Evolutionary conservation across 2,329 filamentous ascomycete genomes (phyloP), one percentile per base, ranked within the genome.

Genomic region (Penicillium sp.): DNA sequence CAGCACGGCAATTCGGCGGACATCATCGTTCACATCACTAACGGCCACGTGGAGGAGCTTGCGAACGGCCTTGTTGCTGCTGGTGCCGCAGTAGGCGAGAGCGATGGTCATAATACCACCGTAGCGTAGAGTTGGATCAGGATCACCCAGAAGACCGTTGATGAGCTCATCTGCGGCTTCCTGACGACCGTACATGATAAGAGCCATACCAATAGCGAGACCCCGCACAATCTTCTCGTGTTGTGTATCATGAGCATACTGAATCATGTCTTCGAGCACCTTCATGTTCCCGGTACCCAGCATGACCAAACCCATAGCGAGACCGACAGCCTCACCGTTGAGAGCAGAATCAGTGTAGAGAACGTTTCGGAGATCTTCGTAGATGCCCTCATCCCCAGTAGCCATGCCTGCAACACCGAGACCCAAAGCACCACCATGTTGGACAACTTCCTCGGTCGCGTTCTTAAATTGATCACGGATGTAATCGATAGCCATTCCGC

Each of bases 51-150:
- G 95, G 11, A 99, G 88, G 31, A 99, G 85, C 80, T 95, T 96
- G 58, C 96, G 90, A 55, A 99, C 95, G 26, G 96, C 95, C 84
- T 98, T 98, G 85, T 99, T 99, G 86, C 93, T 97, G 68, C 94
- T 92, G 46, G 92, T 97, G 61, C 95, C 95, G 75, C 94, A 97
- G 82, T 99, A 99, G 19, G 95, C 95, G 75, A 99, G 84, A 56
- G 95, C 95, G 61, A 99, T 92, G n/a, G 95, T 97, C 88, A 99
- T 92, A 77, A 99, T 97, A 82, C 95, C 95, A 76, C 95, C 95
- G 70, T 99, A 99, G 68, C 95, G 89, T 64, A 99, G 84, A 7
- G 92, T 94, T 69, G 95, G 92, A 75, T 99, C 94, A 1, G 95
- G 91, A 70, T 99, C 95, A 66, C 92, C 93, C 41, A 99, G 85